These are phyloP conservation scores for Penicillium sp. DNA, from an alignment of 2,329 filamentous ascomycete species.

Conservation along the genomic window DNA sequence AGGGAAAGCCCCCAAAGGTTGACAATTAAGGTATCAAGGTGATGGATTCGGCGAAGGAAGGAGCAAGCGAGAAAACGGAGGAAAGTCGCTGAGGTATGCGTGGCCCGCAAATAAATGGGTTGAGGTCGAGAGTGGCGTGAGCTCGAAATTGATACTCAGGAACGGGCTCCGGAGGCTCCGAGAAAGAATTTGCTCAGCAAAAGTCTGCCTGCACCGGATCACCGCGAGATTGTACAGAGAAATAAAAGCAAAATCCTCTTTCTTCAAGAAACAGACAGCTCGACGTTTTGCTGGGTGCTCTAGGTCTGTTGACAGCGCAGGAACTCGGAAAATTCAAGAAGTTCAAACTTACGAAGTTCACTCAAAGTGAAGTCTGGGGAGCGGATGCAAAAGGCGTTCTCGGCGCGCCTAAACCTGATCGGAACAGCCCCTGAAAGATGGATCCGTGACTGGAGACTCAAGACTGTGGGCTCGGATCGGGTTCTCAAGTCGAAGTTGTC, in stretches of 20 bases:
- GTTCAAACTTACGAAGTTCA: not conserved
- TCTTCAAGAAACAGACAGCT: not conserved
- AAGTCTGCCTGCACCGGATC: not conserved
- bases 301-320: not conserved
- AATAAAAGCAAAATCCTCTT: not conserved
- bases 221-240: not conserved
- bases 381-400: constrained; percentile 7
- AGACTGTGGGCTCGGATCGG: not conserved
- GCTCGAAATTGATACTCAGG: constrained; percentile 25
- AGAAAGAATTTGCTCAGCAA: constrained; percentile 19
- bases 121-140: constrained; percentile 29
- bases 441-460: not conserved
- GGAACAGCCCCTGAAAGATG: constrained; percentile 5
- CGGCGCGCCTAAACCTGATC: constrained; percentile 4
- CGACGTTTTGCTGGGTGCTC: not conserved
- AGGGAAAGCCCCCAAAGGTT: constrained; percentile 3
- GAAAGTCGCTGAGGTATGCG: constrained; percentile 15
- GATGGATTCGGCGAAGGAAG: not conserved
- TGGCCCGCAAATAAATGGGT: constrained; percentile 22
- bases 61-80: constrained; percentile 13
- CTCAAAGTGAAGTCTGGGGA: constrained; percentile 2
- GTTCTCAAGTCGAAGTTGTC: not conserved
- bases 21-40: constrained; percentile 7
- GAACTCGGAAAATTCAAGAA: not conserved
- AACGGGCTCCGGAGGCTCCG: constrained; percentile 28